Base-by-base conservation (phyloP, 768 basidiomycete genomes). In the Lactarius sanguifluus region DNA sequence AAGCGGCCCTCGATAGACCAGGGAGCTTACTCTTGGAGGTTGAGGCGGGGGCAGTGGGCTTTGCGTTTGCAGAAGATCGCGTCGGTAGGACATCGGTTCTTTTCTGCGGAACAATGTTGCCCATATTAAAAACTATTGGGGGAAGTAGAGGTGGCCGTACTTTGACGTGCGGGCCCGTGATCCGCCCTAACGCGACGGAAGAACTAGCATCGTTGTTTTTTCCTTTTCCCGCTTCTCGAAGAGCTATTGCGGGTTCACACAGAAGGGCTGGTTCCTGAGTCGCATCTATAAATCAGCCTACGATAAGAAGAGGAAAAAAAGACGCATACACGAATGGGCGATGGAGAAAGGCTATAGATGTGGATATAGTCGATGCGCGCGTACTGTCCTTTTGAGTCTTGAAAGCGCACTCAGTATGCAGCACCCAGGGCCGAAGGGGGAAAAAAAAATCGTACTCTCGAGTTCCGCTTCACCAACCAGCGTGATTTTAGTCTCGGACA, bases 301-400 rank as follows among this genome's bases (percentile, higher is more conserved):
- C 15, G 47, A 15, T 1, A 8, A 28, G 13, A 54, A 30, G 38
- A 41, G 8, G 25, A 45, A 16, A 50, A n/a, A 16, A 18, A 3
- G 43, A 55, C 62, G 78, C 87, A 62, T 73, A 86, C 90, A 30
- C 78, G 80, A 45, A 92, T 73, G 5, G 80, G 82, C 1, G 86
- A 83, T 1, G 90, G 87, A 0, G 91, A 86, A 36, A 94, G 73
- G 72, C 89, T 85, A 74, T 94, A 93, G 10, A 94, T 76, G 70
- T 90, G 85, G 16, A 86, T 77, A 1, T 83, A 83, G 68, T 80
- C 72, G n/a, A 91, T 70, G 30, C 78, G 80, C 0, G 73, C 70
- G 70, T 87, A 91, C 59, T 81, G 80, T 4, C 79, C 74, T 73
- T 82, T 86, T 0, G 82, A 79, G 62, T 72, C 91, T 91, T 68